phyloP scores from a whole-genome alignment of 2,329 filamentous ascomycete species.

The Trichoderma brevicompactum region DNA sequence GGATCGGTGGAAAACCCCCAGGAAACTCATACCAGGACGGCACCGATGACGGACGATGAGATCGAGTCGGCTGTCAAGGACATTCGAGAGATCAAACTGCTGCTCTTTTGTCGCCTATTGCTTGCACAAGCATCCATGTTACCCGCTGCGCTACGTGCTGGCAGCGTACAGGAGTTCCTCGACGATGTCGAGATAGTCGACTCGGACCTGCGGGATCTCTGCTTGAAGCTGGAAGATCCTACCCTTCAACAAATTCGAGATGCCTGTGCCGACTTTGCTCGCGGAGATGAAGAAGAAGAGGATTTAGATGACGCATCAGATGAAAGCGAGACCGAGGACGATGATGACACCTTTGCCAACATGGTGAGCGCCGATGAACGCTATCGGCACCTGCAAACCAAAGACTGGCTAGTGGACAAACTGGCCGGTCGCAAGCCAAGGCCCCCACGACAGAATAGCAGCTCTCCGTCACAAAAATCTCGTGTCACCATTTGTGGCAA shows the following conservation, averaged over 20 bases:
- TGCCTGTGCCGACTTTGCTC: constrained; percentile 39
- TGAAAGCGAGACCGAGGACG: constrained; percentile 29
- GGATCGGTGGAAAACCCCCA: constrained; percentile 37
- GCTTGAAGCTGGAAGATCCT: constrained; percentile 37
- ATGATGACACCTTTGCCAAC: constrained; percentile 29
- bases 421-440: constrained; percentile 16
- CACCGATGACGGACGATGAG: constrained; percentile 36
- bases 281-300: constrained; percentile 34
- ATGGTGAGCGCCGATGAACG: constrained; percentile 30
- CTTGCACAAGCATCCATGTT: constrained; percentile 37
- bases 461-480: constrained; percentile 21
- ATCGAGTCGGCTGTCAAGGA: constrained; percentile 35
- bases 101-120: constrained; percentile 38
- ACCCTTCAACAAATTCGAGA: constrained; percentile 38
- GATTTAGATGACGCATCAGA: constrained; percentile 11
- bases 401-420: constrained; percentile 34
- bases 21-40: constrained; percentile 35
- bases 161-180: constrained; percentile 37
- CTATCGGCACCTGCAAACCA: constrained; percentile 35
- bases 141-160: constrained; percentile 36
- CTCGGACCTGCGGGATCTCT: constrained; percentile 37
- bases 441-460: constrained; percentile 16
- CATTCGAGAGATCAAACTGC: constrained; percentile 38
- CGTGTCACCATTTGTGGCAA: constrained; percentile 37
- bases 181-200: constrained; percentile 35